A percentile compares a stretch with the other conserved stretches of the same genome.
phyloP scores from a whole-genome alignment of 352 stramenopile genomes.

The Globisporangium rhizosaccharum region DNA sequence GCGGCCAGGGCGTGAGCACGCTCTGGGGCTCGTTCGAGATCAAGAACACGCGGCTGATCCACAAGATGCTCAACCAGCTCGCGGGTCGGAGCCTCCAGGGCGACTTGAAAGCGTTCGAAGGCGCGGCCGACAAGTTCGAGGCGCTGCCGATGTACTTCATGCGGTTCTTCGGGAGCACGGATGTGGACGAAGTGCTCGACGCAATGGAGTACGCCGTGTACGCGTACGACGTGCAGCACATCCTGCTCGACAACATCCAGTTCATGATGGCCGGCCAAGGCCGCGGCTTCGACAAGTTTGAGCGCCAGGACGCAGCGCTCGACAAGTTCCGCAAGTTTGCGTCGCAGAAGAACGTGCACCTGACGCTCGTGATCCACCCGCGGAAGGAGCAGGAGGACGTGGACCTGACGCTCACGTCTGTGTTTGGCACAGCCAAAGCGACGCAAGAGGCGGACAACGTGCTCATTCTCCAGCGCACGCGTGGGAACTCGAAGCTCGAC shows the following conservation, averaged over 20 bases:
- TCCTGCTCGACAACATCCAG: constrained; percentile 99
- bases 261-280: constrained; percentile 97
- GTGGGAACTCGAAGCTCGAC: constrained; percentile 91
- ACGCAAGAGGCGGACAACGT: constrained; percentile 99
- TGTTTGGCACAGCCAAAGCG: constrained; percentile 98
- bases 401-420: constrained; percentile 91
- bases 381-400: constrained; percentile 96
- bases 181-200: constrained; percentile 95
- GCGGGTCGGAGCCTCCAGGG: constrained; percentile 58
- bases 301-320: constrained; percentile 91
- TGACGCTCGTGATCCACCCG: constrained; percentile 98
- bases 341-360: constrained; percentile 96
- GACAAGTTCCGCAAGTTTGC: constrained; percentile 97
- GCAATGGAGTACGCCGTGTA: constrained; percentile 99
- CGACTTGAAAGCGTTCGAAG: constrained; percentile 76
- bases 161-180: constrained; percentile 96
- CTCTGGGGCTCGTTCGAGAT: constrained; percentile 99
- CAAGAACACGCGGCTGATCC: constrained; percentile 95
- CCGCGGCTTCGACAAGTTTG: constrained; percentile 85
- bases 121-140: constrained; percentile 88
- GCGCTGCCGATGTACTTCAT: constrained; percentile 97
- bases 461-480: constrained; percentile 95
- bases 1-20: constrained; percentile 94
- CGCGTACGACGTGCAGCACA: constrained; percentile 97
- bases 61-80: constrained; percentile 98